Evolutionary conservation across 257 asterid species (phyloP).

Genomic region (Hygrophila difformis): DNA sequence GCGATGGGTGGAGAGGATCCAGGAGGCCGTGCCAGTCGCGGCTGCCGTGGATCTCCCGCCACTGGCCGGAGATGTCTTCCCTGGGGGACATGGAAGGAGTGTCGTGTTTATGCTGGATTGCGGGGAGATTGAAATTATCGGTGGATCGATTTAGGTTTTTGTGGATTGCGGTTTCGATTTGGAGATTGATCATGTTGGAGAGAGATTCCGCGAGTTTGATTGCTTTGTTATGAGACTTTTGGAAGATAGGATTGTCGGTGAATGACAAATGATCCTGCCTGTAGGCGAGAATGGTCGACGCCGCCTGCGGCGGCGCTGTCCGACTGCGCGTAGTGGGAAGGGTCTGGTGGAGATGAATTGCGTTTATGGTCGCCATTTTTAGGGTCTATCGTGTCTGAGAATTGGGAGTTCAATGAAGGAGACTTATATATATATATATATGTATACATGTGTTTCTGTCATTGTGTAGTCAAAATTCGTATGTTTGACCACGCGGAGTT

Average conservation of each 20-base stretch:
- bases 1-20: conserved; percentile 62
- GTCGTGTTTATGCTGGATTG: conserved; percentile 32
- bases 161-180: conserved; percentile 34
- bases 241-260: conserved; percentile 12
- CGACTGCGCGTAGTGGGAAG: conserved; percentile 14
- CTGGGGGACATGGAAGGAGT: conserved; percentile 47
- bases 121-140: conserved; percentile 2
- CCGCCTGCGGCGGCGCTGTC: not conserved
- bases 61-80: conserved; percentile 38
- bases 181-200: conserved; percentile 38
- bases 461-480: too few relatives aligned
- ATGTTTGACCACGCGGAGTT: too few relatives aligned
- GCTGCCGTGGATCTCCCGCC: conserved; percentile 58
- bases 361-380: conserved; percentile 28
- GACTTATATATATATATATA: not conserved
- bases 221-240: conserved; percentile 24
- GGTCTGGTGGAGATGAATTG: conserved; percentile 14
- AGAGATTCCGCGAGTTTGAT: conserved; percentile 37
- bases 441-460: too few relatives aligned
- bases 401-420: not conserved
- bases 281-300: conserved; percentile 15
- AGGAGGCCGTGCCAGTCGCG: conserved; percentile 53
- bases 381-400: not conserved
- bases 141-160: conserved; percentile 18
- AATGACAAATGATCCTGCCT: conserved; percentile 14